Evolutionary conservation across 2,329 filamentous ascomycete genomes (phyloP), one percentile per base, ranked within the genome.

Genomic region (Clathrospora elynae): DNA sequence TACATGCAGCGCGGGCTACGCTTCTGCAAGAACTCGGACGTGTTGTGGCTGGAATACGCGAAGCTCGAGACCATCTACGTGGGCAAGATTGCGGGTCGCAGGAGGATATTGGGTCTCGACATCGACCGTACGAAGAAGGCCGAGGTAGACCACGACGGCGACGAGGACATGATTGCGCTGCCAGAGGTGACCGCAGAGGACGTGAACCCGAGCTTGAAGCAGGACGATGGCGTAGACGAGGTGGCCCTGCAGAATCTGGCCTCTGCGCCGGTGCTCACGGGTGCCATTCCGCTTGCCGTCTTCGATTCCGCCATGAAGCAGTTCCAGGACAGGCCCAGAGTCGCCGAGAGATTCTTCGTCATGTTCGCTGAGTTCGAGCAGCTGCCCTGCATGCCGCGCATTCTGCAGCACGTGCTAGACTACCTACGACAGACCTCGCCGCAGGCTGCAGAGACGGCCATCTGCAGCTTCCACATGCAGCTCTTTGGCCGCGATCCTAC

Each of bases 21-120:
- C 28, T 97, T 99, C 71, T 96, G 91, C 74, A 89, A 85, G 36
- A 81, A 76, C 34, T 85, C 87, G 32, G 82, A 78, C 51, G 76
- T 77, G 12, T 70, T 99, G 36, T 99, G 92, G 90, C 67, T 95
- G 22, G 89, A 96, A 72, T 97, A 96, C 66, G 87, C 88, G 6
- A 86, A 88, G 64, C 79, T 92, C 62, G 93, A 99, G 76, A 90
- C 96, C 83, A 86, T 93, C 51, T 97, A 95, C 77, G 78, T 97
- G 42, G 83, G 81, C 36, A 90, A 88, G 73, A 83, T 97, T 62
- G 84, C 88, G 45, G 83, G 82, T 48, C 82, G 90, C 67, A 84
- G 85, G 70, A 79, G 78, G 57, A 81, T 88, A 40, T 66, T 88
- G 42, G 85, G 84, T 3, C 67, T 88, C 43, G 82, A 85, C 52